Evolutionary conservation across 2,329 filamentous ascomycete genomes (phyloP).

Genomic region (Botrytis byssoidea): DNA sequence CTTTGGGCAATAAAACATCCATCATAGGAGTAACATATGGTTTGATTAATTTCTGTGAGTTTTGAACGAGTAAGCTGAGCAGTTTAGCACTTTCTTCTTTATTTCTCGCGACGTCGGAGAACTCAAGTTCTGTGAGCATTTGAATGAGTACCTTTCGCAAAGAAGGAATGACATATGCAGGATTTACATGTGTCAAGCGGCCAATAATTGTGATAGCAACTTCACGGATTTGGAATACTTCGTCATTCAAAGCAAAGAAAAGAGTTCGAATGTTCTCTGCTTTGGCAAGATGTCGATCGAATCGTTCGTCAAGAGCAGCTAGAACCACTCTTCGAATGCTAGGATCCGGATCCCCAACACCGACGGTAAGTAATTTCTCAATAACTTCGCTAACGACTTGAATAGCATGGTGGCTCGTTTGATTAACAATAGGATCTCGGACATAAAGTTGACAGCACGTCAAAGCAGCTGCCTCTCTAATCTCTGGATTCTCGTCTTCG

Average conservation of each 20-base stretch:
- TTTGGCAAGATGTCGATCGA: constrained; percentile 94
- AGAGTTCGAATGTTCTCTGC: constrained; percentile 95
- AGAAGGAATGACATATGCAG: constrained; percentile 95
- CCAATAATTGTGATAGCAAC: constrained; percentile 96
- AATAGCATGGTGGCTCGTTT: constrained; percentile 94
- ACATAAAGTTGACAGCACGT: constrained; percentile 98
- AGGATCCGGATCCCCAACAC: constrained; percentile 86
- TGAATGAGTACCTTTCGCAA: constrained; percentile 93
- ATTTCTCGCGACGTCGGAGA: constrained; percentile 88
- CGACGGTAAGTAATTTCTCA: constrained; percentile 91
- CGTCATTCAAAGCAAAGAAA: constrained; percentile 94
- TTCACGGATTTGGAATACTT: constrained; percentile 87
- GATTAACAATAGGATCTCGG: constrained; percentile 93
- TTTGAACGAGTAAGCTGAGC: constrained; percentile 87
- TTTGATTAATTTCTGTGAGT: constrained; percentile 89
- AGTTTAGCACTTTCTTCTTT: constrained; percentile 96
- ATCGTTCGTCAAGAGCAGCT: constrained; percentile 84
- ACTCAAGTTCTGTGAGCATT: constrained; percentile 92
- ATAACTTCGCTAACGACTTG: constrained; percentile 98
- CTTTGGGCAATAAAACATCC: constrained; percentile 88
- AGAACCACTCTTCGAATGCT: constrained; percentile 88
- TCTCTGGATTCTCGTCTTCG: constrained; percentile 90
- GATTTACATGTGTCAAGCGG: constrained; percentile 84
- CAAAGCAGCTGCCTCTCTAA: constrained; percentile 88
- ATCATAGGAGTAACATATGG: constrained; percentile 98